Conservation (phyloP, 306 rosid genomes). For the Biancaea sappan region DNA sequence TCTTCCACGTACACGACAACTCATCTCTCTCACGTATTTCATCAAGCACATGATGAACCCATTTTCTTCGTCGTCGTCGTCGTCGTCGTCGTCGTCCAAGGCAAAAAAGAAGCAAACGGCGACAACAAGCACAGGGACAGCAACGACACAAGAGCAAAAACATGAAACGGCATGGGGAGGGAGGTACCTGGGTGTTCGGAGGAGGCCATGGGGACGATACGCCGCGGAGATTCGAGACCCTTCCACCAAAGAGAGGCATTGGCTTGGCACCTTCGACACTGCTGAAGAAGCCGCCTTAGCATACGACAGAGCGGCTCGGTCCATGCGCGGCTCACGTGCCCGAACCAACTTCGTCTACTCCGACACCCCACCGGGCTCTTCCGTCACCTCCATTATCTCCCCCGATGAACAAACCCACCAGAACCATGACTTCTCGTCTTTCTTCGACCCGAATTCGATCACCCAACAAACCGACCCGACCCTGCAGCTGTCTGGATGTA, state of each 20-base stretch:
- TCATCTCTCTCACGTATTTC: constrained; percentile 1
- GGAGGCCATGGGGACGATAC: constrained; percentile 65
- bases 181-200: constrained; percentile 56
- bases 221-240: constrained; percentile 64
- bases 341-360: constrained; percentile 57
- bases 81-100: constrained; percentile 40
- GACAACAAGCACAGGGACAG: background rate
- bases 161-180: constrained; percentile 54
- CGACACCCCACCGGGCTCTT: constrained; percentile 52
- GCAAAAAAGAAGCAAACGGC: constrained; percentile 46
- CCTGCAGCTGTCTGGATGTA: background rate
- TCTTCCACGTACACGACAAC: constrained; percentile 24
- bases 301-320: constrained; percentile 58
- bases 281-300: constrained; percentile 66
- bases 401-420: constrained; percentile 40
- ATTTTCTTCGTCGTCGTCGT: too few relatives aligned
- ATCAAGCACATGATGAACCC: constrained; percentile 38
- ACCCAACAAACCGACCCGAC: constrained; percentile 23
- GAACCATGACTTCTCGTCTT: constrained; percentile 26
- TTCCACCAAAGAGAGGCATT: constrained; percentile 58
- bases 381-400: constrained; percentile 53
- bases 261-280: constrained; percentile 64
- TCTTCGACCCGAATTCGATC: constrained; percentile 17
- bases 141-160: constrained; percentile 25
- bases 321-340: constrained; percentile 64